Evolutionary conservation across 1,284 basidiomycete genomes (phyloP).

Genomic region (Hypsizygus ulmarius): DNA sequence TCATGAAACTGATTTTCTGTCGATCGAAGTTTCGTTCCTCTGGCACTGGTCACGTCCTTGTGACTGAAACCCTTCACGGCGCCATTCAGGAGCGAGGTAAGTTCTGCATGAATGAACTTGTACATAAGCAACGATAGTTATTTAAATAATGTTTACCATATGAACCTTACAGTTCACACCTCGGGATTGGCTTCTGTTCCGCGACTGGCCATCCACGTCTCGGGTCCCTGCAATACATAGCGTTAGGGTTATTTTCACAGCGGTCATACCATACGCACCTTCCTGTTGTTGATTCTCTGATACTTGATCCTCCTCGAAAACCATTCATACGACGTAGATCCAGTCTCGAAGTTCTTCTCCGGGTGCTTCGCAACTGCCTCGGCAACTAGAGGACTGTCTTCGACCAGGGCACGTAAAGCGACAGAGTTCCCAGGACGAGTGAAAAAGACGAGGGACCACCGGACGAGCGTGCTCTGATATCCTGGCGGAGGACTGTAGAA

Average conservation of each 20-base stretch:
- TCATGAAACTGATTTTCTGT: too few relatives aligned
- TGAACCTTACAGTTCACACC: background rate
- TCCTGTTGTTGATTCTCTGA: constrained; percentile 43
- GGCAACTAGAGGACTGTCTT: constrained; percentile 49
- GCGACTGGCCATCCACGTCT: constrained; percentile 33
- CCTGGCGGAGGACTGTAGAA: constrained; percentile 33
- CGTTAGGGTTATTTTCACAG: too few relatives aligned
- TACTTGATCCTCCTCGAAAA: constrained; percentile 41
- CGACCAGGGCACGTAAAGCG: constrained; percentile 43
- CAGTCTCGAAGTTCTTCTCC: constrained; percentile 34
- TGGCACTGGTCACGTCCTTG: too few relatives aligned
- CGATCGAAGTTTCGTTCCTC: too few relatives aligned
- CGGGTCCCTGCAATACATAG: constrained; percentile 30
- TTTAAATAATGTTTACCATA: too few relatives aligned
- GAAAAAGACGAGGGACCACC: constrained; percentile 65
- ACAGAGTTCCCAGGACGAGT: constrained; percentile 55
- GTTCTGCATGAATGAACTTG: too few relatives aligned
- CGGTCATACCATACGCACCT: constrained; percentile 27
- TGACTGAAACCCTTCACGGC: too few relatives aligned
- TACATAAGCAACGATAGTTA: too few relatives aligned
- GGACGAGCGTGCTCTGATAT: constrained; percentile 40
- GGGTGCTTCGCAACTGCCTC: constrained; percentile 35
- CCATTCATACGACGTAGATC: constrained; percentile 40
- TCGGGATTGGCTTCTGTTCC: constrained; percentile 26
- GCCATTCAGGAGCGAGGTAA: too few relatives aligned